Evolutionary conservation across 805 yeast genomes (phyloP).

Genomic region (Zygotorulaspora sp.): DNA sequence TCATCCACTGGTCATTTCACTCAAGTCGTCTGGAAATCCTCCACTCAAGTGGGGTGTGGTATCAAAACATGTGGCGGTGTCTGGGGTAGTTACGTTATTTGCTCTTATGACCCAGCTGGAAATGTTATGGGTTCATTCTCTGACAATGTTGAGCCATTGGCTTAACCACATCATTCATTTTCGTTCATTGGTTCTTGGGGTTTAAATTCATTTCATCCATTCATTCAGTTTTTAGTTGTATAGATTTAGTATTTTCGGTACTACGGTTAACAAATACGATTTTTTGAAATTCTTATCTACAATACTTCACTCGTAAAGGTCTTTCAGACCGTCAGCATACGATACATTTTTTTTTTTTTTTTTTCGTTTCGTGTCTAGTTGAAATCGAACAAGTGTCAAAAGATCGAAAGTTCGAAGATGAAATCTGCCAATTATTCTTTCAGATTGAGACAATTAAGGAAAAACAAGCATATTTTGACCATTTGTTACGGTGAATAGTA

Average conservation of each 20-base stretch:
- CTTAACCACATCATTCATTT: constrained; percentile 1
- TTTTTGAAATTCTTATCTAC: too few relatives aligned
- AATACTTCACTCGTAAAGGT: not conserved
- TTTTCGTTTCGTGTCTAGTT: not conserved
- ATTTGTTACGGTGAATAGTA: not conserved
- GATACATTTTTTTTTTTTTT: not conserved
- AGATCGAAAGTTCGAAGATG: too few relatives aligned
- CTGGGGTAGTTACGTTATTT: constrained; percentile 61
- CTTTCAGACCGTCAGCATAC: not conserved
- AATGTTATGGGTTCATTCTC: constrained; percentile 54
- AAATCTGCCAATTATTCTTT: too few relatives aligned
- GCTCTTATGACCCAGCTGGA: constrained; percentile 76
- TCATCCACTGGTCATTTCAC: constrained; percentile 73
- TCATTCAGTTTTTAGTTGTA: not conserved
- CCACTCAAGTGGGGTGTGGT: constrained; percentile 74
- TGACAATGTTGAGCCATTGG: constrained; percentile 27
- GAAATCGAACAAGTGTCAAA: not conserved
- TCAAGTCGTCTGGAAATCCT: constrained; percentile 71
- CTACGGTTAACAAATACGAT: too few relatives aligned
- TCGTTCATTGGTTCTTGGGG: not conserved
- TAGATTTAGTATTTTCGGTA: too few relatives aligned
- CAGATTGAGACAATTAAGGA: too few relatives aligned
- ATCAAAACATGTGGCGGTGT: constrained; percentile 52
- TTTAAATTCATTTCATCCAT: not conserved
- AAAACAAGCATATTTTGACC: not conserved